These are phyloP conservation scores for Dactylellina cionopaga DNA, from an alignment of 2,329 filamentous ascomycete species.

Conservation along the genomic window DNA sequence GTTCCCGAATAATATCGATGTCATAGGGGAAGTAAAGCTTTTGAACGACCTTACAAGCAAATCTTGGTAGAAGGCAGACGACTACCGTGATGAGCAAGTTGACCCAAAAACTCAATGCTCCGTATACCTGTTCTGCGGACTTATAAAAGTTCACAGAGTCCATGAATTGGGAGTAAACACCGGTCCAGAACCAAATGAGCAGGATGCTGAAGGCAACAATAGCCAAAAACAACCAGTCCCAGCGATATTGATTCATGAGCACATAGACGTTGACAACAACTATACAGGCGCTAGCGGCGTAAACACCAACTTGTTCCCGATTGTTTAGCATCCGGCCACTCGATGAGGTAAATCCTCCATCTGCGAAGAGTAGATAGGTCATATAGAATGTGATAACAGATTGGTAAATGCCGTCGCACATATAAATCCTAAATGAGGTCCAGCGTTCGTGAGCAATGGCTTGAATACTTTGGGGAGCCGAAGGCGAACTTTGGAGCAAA, in stretches of 20 bases:
- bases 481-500: constrained; percentile 2
- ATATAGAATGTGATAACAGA: constrained; percentile 93
- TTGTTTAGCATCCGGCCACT: constrained; percentile 81
- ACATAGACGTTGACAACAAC: constrained; percentile 93
- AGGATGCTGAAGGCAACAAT: constrained; percentile 84
- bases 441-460: too few species aligned
- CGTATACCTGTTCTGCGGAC: constrained; percentile 80
- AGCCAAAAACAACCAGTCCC: constrained; percentile 94
- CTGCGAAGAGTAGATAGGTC: constrained; percentile 80
- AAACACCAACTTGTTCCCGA: constrained; percentile 83
- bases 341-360: constrained; percentile 74
- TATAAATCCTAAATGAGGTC: constrained; percentile 77
- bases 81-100: constrained; percentile 80
- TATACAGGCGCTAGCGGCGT: constrained; percentile 84
- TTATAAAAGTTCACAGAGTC: constrained; percentile 76
- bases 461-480: constrained; percentile 6
- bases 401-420: constrained; percentile 94
- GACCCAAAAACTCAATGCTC: constrained; percentile 86
- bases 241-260: constrained; percentile 93
- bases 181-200: constrained; percentile 95
- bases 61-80: constrained; percentile 86
- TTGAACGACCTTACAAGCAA: constrained; percentile 84
- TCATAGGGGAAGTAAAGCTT: constrained; percentile 95
- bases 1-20: constrained; percentile 94
- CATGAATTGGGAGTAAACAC: constrained; percentile 77